phyloP scores from a whole-genome alignment of 2,329 filamentous ascomycete species.

The Colletotrichum scovillei region DNA sequence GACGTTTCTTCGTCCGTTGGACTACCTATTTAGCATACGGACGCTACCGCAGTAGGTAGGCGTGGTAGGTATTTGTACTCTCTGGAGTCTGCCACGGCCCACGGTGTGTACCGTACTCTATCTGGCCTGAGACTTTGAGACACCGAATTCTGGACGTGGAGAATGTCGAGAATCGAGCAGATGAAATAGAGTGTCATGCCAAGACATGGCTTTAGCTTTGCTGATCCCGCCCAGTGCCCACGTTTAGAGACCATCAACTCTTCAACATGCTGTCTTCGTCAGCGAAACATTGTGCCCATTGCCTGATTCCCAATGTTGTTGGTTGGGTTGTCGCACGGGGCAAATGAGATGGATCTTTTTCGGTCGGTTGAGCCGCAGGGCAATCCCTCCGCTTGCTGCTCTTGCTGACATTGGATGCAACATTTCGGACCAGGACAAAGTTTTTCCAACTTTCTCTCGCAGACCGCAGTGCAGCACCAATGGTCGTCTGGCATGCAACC shows the following conservation, averaged over 20 bases:
- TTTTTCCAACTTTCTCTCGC: constrained; percentile 2
- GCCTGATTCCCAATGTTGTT: neutral
- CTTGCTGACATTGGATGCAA: neutral
- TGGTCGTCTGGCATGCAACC: constrained; percentile 1
- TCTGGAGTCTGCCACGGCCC: neutral
- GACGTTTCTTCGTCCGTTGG: constrained; percentile 8
- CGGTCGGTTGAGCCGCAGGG: constrained; percentile 9
- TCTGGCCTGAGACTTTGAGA: neutral
- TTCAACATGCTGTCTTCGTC: neutral
- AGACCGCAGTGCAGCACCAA: neutral
- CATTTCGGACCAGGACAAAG: constrained; percentile 1
- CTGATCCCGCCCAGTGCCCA: constrained; percentile 3
- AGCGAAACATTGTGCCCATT: neutral
- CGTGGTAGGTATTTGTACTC: neutral
- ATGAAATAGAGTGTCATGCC: constrained; percentile 1
- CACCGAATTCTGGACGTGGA: neutral
- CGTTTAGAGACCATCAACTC: neutral
- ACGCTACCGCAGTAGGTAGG: neutral
- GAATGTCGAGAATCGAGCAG: neutral
- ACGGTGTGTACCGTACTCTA: neutral
- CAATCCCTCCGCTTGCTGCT: neutral
- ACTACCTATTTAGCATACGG: no score
- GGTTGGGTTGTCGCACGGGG: neutral
- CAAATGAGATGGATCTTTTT: neutral
- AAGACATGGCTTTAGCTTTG: constrained; percentile 24